Base-by-base conservation (phyloP, 2,329 filamentous ascomycete species). In the Didymella arachidicola region DNA sequence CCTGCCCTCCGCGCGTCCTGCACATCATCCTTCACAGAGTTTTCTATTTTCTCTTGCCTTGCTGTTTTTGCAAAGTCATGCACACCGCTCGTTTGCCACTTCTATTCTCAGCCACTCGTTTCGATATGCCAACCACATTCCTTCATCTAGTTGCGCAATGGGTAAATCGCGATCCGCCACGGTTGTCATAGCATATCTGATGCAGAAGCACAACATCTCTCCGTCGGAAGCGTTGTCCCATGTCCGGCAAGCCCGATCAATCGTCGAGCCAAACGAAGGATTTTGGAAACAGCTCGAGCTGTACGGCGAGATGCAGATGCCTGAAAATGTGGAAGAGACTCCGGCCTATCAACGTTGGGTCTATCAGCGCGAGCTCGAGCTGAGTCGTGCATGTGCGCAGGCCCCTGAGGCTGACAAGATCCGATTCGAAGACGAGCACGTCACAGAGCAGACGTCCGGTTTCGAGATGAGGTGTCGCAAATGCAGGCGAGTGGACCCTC, bases 101-200 rank as follows among this genome's bases (percentile, higher is more conserved):
- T 63, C 48, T 41, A 50, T 59, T 57, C 54, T 32, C 58, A 68
- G 63, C 70, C 72, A 70, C 65, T 70, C 63, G 53, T 64, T 59
- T 61, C 66, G 61, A 59, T 60, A 75, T 77, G 73, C 73, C 73
- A 76, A 76, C 72, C 54, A 62, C 54, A 61, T 53, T 62, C 45
- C 57, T 60, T 54, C 61, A 32, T 74, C 69, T 79, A 97, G 95
- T 83, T 57, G 58, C 53, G 94, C 93, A 22, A 97, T 97, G 88
- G 95, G 95, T 52, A 96, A 96, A 79, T 97, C 93, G 32, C 91
- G 95, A 59, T 98, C 94, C 46, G 91, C 94, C 65, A 89, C 92
- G 30, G 86, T 91, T 65, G 85, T 92, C 53, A 85, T 96, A 57
- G 94, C 95, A 61, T 98, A 93, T 77, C 82, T 98, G 49, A 89